A percentile compares a stretch with the other conserved stretches of the same genome.
Conservation (phyloP, 2,329 filamentous ascomycete genomes). For the Penicillium sp. region DNA sequence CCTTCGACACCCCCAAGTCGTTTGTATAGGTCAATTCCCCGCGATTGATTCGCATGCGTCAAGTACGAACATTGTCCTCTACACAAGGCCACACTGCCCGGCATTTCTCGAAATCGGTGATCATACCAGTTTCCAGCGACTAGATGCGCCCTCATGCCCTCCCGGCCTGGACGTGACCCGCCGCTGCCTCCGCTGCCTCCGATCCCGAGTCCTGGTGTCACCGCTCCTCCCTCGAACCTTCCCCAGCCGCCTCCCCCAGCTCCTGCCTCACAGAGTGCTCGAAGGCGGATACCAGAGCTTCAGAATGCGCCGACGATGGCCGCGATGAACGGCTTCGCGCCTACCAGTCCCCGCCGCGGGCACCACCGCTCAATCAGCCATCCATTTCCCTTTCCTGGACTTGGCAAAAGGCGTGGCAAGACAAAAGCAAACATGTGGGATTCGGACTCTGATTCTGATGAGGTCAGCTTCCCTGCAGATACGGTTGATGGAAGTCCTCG, state of each 20-base stretch:
- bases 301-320: slow-evolving; percentile 30
- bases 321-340: slow-evolving; percentile 20
- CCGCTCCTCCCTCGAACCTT: slow-evolving; percentile 22
- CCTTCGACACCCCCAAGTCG: background rate
- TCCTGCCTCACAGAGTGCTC: slow-evolving; percentile 20
- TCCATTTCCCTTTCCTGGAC: slow-evolving; percentile 70
- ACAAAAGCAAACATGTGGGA: slow-evolving; percentile 50
- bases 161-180: slow-evolving; percentile 35
- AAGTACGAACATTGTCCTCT: slow-evolving; percentile 14
- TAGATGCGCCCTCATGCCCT: slow-evolving; percentile 41
- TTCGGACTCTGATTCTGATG: slow-evolving; percentile 48
- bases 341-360: slow-evolving; percentile 26
- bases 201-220: slow-evolving; percentile 23
- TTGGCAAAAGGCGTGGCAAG: slow-evolving; percentile 54
- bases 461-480: slow-evolving; percentile 34
- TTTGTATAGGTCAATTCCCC: slow-evolving; percentile 16
- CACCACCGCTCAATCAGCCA: slow-evolving; percentile 75
- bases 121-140: background rate
- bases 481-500: slow-evolving; percentile 41
- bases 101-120: background rate
- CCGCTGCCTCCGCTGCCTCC: slow-evolving; percentile 27
- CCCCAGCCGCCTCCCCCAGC: slow-evolving; percentile 17
- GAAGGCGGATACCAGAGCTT: slow-evolving; percentile 21
- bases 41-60: slow-evolving; percentile 20
- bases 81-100: slow-evolving; percentile 6